Conservation (phyloP, 148 eudicot species). For the Nyssa sinensis region DNA sequence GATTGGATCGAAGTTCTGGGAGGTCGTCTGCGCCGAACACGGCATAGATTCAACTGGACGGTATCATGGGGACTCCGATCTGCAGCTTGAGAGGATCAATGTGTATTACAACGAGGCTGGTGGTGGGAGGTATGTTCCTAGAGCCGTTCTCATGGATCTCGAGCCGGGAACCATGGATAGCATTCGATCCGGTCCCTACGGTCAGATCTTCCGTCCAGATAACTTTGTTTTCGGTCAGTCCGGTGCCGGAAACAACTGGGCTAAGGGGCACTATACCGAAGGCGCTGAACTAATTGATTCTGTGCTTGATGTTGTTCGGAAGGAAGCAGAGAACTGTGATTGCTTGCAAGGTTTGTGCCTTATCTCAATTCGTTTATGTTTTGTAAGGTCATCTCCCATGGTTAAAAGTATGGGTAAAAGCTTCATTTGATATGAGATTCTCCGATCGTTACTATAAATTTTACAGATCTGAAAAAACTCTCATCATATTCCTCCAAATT, state of each 20-base stretch:
- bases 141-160: constrained; percentile 11
- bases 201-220: too few relatives aligned
- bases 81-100: constrained; percentile 3
- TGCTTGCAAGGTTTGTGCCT: not conserved
- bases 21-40: too few relatives aligned
- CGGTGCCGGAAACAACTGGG: too few relatives aligned
- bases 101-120: constrained; percentile 8
- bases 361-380: too few relatives aligned
- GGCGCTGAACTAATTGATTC: constrained; percentile 9
- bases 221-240: too few relatives aligned
- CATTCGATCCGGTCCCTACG: constrained; percentile 6
- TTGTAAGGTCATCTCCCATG: too few relatives aligned
- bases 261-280: constrained; percentile 9
- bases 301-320: constrained; percentile 8
- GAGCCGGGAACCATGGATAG: constrained; percentile 10
- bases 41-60: constrained; percentile 8
- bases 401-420: too few relatives aligned
- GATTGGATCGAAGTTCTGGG: too few relatives aligned
- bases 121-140: not conserved
- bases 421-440: too few relatives aligned
- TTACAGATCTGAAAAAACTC: too few relatives aligned
- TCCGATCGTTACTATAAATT: too few relatives aligned
- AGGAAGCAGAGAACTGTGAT: constrained; percentile 13
- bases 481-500: too few relatives aligned
- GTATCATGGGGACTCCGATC: constrained; percentile 7